Evolutionary conservation across 2,329 filamentous ascomycete species (phyloP).

Genomic region (Lachnellula suecica): DNA sequence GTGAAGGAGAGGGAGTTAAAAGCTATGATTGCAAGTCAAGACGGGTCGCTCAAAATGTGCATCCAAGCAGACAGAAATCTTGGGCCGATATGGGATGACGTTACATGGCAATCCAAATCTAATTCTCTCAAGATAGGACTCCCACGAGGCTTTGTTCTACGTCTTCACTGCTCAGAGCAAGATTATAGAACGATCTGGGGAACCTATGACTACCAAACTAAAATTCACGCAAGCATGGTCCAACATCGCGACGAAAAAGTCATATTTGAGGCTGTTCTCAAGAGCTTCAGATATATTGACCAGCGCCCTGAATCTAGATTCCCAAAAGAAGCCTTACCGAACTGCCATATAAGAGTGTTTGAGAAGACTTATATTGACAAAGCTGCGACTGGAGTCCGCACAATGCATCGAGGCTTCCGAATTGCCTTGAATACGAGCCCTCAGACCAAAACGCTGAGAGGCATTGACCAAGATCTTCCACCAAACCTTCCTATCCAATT

Average conservation of each 20-base stretch:
- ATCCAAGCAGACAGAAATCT: conserved; percentile 68
- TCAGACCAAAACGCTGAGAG: conserved; percentile 74
- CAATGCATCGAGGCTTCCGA: conserved; percentile 76
- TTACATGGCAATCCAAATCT: conserved; percentile 72
- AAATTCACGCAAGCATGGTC: conserved; percentile 70
- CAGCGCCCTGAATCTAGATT: conserved; percentile 70
- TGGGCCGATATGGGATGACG: conserved; percentile 77
- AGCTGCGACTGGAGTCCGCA: conserved; percentile 71
- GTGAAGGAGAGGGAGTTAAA: conserved; percentile 68
- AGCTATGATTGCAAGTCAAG: conserved; percentile 77
- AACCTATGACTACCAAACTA: conserved; percentile 81
- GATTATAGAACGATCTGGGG: conserved; percentile 79
- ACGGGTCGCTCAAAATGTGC: conserved; percentile 70
- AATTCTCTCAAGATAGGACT: conserved; percentile 67
- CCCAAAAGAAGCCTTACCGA: conserved; percentile 69
- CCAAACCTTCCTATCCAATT: conserved; percentile 72
- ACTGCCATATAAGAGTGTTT: conserved; percentile 74
- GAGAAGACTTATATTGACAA: conserved; percentile 67
- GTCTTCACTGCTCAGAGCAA: conserved; percentile 68
- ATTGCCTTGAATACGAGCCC: conserved; percentile 76
- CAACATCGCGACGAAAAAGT: conserved; percentile 68
- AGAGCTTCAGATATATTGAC: conserved; percentile 80
- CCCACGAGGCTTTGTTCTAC: conserved; percentile 73
- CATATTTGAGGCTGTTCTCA: conserved; percentile 67
- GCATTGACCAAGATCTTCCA: conserved; percentile 68